Base-by-base conservation (phyloP, 768 basidiomycete genomes). In the Candolleomyces eurysporus region DNA sequence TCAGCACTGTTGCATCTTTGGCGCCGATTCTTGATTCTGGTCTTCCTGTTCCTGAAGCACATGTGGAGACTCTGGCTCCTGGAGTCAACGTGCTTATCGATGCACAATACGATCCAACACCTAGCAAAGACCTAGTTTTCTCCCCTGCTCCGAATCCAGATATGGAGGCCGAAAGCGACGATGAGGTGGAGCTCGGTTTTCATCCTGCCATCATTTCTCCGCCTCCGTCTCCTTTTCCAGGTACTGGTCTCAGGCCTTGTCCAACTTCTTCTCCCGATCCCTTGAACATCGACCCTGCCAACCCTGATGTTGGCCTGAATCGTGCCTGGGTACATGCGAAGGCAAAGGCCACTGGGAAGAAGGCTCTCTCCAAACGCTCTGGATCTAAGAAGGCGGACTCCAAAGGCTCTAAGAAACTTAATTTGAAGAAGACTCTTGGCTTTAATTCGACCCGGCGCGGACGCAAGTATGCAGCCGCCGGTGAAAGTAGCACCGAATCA, bases 141-240 rank as follows among this genome's bases (percentile, higher is more conserved):
- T 57, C 55, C 42, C 45, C 56, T 40, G 61, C 61, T 30, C 54
- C 40, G 3, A 61, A 61, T 39, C 61, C 61, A 5, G 61, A 61
- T 32, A 39, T 30, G 11, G 61, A 61, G 9, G 36, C 42, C 9
- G 57, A 58, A 46, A 46, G 45, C 19, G 54, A 56, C n/a, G 40
- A 42, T 43, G 54, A 56, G 8, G 54, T 22, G 4, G 30, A 2
- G 31, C 21, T 36, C 36, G 1, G 36, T 36, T 5, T 2, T 46
- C 17, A 46, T 6, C 17, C 45, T 11, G 14, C 10, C 10, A 43
- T 42, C n/a, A 42, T n/a, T 22, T 43, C 36, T 22, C 30, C 16
- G 9, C 2, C 31, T 5, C 32, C 16, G 14, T 31, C 13, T n/a
- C 40, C 19, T 9, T 4, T 3, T n/a, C 40, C 19, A n/a, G 21